Base-by-base conservation (phyloP, 1,139 yeast species). In the Lizanozyma gosingica region DNA sequence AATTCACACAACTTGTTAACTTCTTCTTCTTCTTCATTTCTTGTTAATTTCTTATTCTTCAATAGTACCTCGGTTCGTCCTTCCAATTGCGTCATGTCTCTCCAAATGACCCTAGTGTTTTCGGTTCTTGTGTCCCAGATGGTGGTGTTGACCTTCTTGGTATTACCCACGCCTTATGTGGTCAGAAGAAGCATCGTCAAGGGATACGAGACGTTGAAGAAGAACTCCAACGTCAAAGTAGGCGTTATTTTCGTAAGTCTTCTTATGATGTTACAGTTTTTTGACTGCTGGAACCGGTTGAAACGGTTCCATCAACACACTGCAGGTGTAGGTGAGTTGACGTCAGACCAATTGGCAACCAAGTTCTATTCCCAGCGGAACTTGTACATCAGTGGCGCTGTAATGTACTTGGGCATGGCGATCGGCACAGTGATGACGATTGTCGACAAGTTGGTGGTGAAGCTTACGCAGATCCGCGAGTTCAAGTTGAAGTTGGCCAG, bases 351-450 rank as follows among this genome's bases (percentile, higher is more conserved):
- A 53, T 59, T 68, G 54, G 75, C 74, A n/a, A 58, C 69, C 41
- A 76, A 78, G 49, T 81, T 83, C 48, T 80, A 80, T 51, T 72
- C 82, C 37, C 88, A 83, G 56, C 69, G 92, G 53, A 83, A 83
- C 51, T 64, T 81, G 47, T 82, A 83, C 56, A 71, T 83, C 44
- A 73, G 82, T 15, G 90, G 88, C 3, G 85, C 85, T 4, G 80
- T 81, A 3, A 57, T 81, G 47, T 81, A 80, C 56, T 70, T 80
- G 47, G 71, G 67, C 45, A 48, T 78, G 40, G 80, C 84, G 3
- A 77, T 80, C 42, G 69, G 67, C 40, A 79, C 83, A 4, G 78
- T 79, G 36, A 65, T 74, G 45, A 65, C 73, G 33, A 67, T 81
- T 41, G 67, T 81, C 38, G 71, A 67, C 48, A 77, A 80, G 52